Evolutionary conservation across 208 protist species (phyloP).

Genomic region (Porcisia deanei): DNA sequence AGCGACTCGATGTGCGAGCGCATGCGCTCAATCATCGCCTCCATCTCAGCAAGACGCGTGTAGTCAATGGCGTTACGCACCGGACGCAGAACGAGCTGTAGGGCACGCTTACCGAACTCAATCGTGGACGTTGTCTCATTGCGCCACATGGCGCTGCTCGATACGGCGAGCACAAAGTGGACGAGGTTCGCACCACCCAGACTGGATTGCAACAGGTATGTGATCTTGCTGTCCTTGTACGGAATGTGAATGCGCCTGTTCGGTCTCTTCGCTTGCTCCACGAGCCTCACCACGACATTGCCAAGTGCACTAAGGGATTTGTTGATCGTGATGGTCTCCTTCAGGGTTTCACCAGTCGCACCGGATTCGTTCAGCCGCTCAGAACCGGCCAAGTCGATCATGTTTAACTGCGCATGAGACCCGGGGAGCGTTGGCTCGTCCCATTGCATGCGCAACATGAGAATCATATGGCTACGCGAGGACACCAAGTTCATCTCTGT

Average conservation of each 20-base stretch:
- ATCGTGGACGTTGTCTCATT: constrained; percentile 88
- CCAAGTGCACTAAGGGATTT: constrained; percentile 93
- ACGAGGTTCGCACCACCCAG: constrained; percentile 88
- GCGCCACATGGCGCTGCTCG: constrained; percentile 77
- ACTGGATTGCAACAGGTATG: constrained; percentile 91
- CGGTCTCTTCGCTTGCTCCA: constrained; percentile 83
- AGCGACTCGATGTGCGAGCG: constrained; percentile 81
- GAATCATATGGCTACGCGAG: constrained; percentile 90
- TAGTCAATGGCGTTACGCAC: constrained; percentile 92
- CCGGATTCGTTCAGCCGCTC: constrained; percentile 89
- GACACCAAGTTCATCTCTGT: constrained; percentile 93
- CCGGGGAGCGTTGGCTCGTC: constrained; percentile 86
- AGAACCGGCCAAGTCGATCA: constrained; percentile 94
- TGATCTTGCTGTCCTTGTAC: constrained; percentile 94
- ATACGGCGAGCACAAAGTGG: constrained; percentile 88
- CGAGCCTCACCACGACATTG: constrained; percentile 91
- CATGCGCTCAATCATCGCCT: constrained; percentile 93
- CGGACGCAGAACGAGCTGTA: constrained; percentile 86
- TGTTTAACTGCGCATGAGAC: constrained; percentile 88
- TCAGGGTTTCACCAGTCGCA: constrained; percentile 84
- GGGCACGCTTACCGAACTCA: constrained; percentile 89
- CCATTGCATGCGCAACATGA: constrained; percentile 91
- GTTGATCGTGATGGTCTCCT: constrained; percentile 95
- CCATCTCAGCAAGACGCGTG: constrained; percentile 92
- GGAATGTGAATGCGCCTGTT: constrained; percentile 87